phyloP scores from a whole-genome alignment of 805 yeast genomes.

The Candida sphagnicola region DNA sequence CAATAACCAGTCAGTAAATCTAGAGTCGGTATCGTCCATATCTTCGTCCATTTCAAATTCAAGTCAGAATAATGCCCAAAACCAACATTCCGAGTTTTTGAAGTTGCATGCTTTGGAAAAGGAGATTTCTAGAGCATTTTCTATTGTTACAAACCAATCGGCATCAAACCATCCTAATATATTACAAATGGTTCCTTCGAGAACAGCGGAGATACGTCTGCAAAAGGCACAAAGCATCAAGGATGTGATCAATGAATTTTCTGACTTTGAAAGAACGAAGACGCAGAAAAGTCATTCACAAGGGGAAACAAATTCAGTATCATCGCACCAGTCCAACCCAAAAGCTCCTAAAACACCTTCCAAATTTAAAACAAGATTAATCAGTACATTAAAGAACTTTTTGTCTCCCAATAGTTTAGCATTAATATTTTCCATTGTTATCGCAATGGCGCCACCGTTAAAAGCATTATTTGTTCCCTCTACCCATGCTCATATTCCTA shows the following conservation, averaged over 20 bases:
- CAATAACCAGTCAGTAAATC: not conserved
- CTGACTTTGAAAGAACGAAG: constrained; percentile 39
- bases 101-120: constrained; percentile 8
- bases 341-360: not conserved
- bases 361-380: constrained; percentile 6
- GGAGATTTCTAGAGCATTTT: constrained; percentile 8
- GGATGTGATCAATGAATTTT: constrained; percentile 42
- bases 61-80: not conserved
- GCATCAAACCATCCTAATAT: constrained; percentile 8
- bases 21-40: not conserved
- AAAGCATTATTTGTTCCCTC: constrained; percentile 48
- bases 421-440: constrained; percentile 57
- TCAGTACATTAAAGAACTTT: constrained; percentile 43
- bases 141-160: constrained; percentile 1
- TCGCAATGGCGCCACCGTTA: constrained; percentile 86
- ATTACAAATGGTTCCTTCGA: constrained; percentile 13
- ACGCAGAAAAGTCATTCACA: not conserved
- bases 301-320: too few relatives aligned
- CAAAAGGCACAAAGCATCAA: constrained; percentile 30
- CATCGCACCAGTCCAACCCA: not conserved
- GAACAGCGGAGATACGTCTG: constrained; percentile 21
- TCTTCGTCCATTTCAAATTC: not conserved
- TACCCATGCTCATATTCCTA: constrained; percentile 40
- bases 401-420: constrained; percentile 70
- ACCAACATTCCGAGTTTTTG: constrained; percentile 21